Evolutionary conservation across 495 filamentous ascomycete species (phyloP), one percentile per base, ranked within the genome.

Genomic region (Penicillium verhagenii): DNA sequence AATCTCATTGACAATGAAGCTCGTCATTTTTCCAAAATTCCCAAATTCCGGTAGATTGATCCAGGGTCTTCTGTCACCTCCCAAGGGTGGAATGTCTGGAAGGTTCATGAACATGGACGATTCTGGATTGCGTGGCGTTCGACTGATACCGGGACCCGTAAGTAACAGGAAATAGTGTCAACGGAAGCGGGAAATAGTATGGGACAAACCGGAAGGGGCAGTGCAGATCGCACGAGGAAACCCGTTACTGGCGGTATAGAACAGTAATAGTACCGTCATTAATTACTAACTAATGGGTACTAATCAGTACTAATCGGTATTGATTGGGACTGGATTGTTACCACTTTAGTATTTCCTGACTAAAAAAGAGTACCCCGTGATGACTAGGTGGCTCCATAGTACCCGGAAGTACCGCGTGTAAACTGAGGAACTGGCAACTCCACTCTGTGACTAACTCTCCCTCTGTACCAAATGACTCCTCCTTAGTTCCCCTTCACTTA

Each of bases 21-120:
- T 45, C 42, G 42, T 45, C 42, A 45, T 45, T 45, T 25, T n/a
- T n/a, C n/a, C n/a, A n/a, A n/a, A n/a, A n/a, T n/a, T n/a, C n/a
- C 13, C n/a, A 39, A 39, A n/a, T 39, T n/a, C n/a, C 14, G 11
- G 6, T 1, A 5, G 16, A 33, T 33, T 31, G 28, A 31, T 26
- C 42, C 23, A 25, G 42, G 38, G 38, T 42, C 20, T 42, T 9
- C 6, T 14, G 14, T 28, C 10, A n/a, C 33, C 16, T 14, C 33
- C 33, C 14, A 35, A 14, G 33, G 33, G 14, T 57, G 60, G 64
- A 65, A 65, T 67, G 64, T 59, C 64, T 67, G 54, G 65, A 68
- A 68, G 65, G 52, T 68, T 68, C 65, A 63, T 56, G 65, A 67
- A 60, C 44, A 50, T 50, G n/a, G 38, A 42, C 38, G 38, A 42